phyloP scores from a whole-genome alignment of 1,139 yeast species.

The Yamadazyma conglobata region DNA sequence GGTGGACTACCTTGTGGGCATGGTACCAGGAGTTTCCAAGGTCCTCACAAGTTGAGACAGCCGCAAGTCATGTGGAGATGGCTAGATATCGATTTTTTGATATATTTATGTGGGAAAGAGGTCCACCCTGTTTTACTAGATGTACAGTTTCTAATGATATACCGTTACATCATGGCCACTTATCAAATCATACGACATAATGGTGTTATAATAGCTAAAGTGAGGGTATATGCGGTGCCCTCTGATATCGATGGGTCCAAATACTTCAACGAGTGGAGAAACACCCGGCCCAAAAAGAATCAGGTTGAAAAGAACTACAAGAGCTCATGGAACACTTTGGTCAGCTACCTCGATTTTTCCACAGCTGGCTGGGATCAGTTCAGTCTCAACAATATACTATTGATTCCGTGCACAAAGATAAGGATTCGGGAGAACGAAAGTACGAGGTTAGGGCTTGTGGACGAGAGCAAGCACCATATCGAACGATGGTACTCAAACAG shows the following conservation, averaged over 20 bases:
- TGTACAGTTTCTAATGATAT: slow-evolving; percentile 36
- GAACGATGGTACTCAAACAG: slow-evolving; percentile 26
- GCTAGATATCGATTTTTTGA: slow-evolving; percentile 39
- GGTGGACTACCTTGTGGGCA: slow-evolving; percentile 21
- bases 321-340: slow-evolving; percentile 27
- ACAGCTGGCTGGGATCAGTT: slow-evolving; percentile 11
- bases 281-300: slow-evolving; percentile 14
- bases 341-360: slow-evolving; percentile 31
- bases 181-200: slow-evolving; percentile 24
- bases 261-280: slow-evolving; percentile 31
- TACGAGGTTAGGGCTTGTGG: not conserved
- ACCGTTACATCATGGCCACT: slow-evolving; percentile 43
- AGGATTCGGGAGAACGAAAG: not conserved
- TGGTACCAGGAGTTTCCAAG: not conserved
- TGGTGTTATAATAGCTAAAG: slow-evolving; percentile 20
- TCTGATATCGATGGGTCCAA: slow-evolving; percentile 39
- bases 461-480: slow-evolving; percentile 24
- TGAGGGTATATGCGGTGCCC: slow-evolving; percentile 51
- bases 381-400: slow-evolving; percentile 7
- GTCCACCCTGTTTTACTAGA: slow-evolving; percentile 26
- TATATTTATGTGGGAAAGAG: slow-evolving; percentile 10
- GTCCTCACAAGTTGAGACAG: not conserved
- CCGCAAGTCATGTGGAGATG: slow-evolving; percentile 48
- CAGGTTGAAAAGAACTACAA: slow-evolving; percentile 26
- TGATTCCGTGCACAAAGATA: slow-evolving; percentile 8